These are phyloP conservation scores for Musa itinerans DNA, from an alignment of 176 grass and related monocot species.

Conservation along the genomic window DNA sequence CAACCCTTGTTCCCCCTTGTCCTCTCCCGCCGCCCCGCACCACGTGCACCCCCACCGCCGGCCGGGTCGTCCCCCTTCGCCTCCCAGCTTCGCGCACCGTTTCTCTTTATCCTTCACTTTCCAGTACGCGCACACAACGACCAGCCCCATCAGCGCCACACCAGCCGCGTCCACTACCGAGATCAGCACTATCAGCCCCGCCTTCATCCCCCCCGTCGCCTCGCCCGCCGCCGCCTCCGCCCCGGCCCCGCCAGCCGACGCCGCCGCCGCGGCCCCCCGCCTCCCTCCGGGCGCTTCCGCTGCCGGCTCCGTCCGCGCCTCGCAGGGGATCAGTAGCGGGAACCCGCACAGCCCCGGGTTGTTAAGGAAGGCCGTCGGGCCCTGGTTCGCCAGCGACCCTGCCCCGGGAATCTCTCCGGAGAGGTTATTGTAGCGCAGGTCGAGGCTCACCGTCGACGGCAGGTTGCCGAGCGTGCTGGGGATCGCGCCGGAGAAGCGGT, in stretches of 20 bases:
- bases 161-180: slow-evolving; percentile 53
- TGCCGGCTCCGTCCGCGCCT: slow-evolving; percentile 19
- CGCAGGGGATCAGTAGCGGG: slow-evolving; percentile 75
- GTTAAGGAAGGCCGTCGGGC: slow-evolving; percentile 70
- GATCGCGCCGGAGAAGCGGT: slow-evolving; percentile 50
- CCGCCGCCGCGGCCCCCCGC: slow-evolving; percentile 3
- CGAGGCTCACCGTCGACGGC: slow-evolving; percentile 56
- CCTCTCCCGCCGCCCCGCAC: slow-evolving; percentile 23
- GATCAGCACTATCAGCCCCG: slow-evolving; percentile 41
- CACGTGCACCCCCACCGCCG: background rate
- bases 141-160: slow-evolving; percentile 55
- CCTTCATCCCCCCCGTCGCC: slow-evolving; percentile 19
- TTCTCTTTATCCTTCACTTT: slow-evolving; percentile 42
- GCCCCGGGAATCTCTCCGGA: slow-evolving; percentile 48
- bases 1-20: slow-evolving; percentile 35
- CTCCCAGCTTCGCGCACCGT: background rate
- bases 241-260: slow-evolving; percentile 12
- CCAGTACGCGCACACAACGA: slow-evolving; percentile 74
- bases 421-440: slow-evolving; percentile 75
- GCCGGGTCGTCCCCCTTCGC: background rate
- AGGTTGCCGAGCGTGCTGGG: slow-evolving; percentile 40
- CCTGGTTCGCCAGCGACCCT: slow-evolving; percentile 35
- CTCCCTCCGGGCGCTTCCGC: background rate
- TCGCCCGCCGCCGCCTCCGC: slow-evolving; percentile 24
- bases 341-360: slow-evolving; percentile 64